phyloP scores from a whole-genome alignment of 108 stramenopile genomes.

The Nitzschia sp. region DNA sequence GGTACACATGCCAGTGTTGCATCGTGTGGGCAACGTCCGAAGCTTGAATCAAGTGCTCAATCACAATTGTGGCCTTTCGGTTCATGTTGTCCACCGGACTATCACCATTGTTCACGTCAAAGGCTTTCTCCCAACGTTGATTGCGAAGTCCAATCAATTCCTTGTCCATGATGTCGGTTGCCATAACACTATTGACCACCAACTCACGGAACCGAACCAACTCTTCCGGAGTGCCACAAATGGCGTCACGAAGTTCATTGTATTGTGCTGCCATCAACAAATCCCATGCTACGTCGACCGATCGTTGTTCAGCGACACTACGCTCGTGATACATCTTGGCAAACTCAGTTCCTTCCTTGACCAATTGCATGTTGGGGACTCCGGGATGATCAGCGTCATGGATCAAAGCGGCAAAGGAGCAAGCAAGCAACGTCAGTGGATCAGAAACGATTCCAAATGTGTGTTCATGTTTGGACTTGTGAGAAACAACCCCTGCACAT shows the following conservation, averaged over 20 bases:
- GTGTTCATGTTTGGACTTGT: conserved; percentile 4
- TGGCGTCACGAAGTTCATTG: conserved; percentile 3
- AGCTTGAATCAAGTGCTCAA: conserved; percentile 22
- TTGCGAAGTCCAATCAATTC: conserved; percentile 11
- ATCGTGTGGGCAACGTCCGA: conserved; percentile 25
- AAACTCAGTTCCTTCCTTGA: conserved; percentile 48
- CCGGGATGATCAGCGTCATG: conserved; percentile 26
- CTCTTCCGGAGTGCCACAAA: conserved; percentile 4
- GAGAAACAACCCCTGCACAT: background rate
- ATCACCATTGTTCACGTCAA: conserved; percentile 4
- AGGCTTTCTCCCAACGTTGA: conserved; percentile 22
- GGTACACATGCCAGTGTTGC: conserved; percentile 27
- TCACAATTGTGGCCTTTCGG: conserved; percentile 20
- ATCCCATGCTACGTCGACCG: conserved; percentile 42
- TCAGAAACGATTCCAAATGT: conserved; percentile 18
- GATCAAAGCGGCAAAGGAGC: conserved; percentile 13
- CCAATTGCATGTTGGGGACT: conserved; percentile 43
- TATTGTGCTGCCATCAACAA: conserved; percentile 40
- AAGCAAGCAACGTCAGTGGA: conserved; percentile 9
- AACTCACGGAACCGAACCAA: conserved; percentile 13
- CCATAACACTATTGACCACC: conserved; percentile 26
- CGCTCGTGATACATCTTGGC: conserved; percentile 44
- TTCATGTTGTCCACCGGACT: conserved; percentile 1
- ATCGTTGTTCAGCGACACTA: conserved; percentile 48
- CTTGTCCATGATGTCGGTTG: conserved; percentile 22